Percentiles rank a stretch among this genome's conserved stretches.
Conservation (phyloP, 371 early-diverging fungal genomes). For the Rhizopus arrhizus region DNA sequence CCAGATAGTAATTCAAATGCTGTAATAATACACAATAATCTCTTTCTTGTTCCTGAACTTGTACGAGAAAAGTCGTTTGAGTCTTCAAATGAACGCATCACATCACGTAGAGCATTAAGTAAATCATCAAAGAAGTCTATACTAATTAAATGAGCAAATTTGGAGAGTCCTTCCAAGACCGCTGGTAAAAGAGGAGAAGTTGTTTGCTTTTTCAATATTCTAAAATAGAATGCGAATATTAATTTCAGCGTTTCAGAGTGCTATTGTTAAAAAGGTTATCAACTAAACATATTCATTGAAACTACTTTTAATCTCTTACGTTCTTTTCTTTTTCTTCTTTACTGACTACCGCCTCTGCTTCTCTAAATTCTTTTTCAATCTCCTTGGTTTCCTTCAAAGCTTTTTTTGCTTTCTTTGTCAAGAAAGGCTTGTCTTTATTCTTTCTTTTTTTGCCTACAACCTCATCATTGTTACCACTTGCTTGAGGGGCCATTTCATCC, state of each 20-base stretch:
- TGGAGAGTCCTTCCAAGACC: slow-evolving; percentile 88
- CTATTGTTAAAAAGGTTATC: slow-evolving; percentile 41
- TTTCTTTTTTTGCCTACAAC: slow-evolving; percentile 47
- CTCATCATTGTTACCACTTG: slow-evolving; percentile 44
- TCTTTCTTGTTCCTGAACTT: slow-evolving; percentile 58
- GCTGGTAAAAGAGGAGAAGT: slow-evolving; percentile 79
- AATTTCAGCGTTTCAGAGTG: slow-evolving; percentile 91
- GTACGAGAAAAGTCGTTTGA: slow-evolving; percentile 39
- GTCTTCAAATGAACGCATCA: slow-evolving; percentile 59
- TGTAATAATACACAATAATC: slow-evolving; percentile 85
- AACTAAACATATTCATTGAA: not conserved
- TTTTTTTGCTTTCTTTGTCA: slow-evolving; percentile 77
- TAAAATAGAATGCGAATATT: slow-evolving; percentile 91
- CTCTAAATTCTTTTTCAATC: slow-evolving; percentile 78
- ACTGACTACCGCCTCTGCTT: slow-evolving; percentile 80
- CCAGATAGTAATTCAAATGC: slow-evolving; percentile 86
- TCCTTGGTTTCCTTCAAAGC: slow-evolving; percentile 72
- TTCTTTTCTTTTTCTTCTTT: slow-evolving; percentile 72
- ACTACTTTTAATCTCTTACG: slow-evolving; percentile 41
- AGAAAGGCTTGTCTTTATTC: slow-evolving; percentile 65
- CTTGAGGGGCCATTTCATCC: slow-evolving; percentile 67
- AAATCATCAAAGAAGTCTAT: slow-evolving; percentile 94
- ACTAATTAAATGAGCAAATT: slow-evolving; percentile 91
- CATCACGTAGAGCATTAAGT: slow-evolving; percentile 76
- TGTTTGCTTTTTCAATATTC: slow-evolving; percentile 85